Evolutionary conservation across 2,329 filamentous ascomycete genomes (phyloP).

Genomic region (Alternaria novae-zelandiae): DNA sequence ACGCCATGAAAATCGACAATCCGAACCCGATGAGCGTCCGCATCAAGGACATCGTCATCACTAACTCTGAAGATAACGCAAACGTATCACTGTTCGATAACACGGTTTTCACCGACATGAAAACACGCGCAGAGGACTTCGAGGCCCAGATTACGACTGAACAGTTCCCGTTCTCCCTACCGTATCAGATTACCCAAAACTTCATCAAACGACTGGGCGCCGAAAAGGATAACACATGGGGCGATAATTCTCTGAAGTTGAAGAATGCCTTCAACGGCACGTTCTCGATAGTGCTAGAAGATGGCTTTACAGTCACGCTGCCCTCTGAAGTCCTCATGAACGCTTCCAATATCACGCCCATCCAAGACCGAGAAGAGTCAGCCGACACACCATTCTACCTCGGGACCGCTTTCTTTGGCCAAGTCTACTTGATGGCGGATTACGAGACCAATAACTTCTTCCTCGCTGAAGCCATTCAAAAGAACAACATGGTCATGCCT

Average conservation of each 20-base stretch:
- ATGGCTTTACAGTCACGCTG: slow-evolving; percentile 50
- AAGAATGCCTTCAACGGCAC: slow-evolving; percentile 47
- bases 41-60: slow-evolving; percentile 50
- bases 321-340: slow-evolving; percentile 48
- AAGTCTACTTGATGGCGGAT: slow-evolving; percentile 55
- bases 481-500: slow-evolving; percentile 51
- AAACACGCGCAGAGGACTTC: slow-evolving; percentile 41
- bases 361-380: slow-evolving; percentile 39
- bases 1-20: slow-evolving; percentile 38
- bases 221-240: slow-evolving; percentile 46
- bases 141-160: slow-evolving; percentile 52
- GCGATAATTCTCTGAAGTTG: slow-evolving; percentile 48
- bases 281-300: slow-evolving; percentile 50
- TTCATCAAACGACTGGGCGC: slow-evolving; percentile 47
- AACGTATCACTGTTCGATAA: slow-evolving; percentile 48
- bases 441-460: slow-evolving; percentile 51
- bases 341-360: slow-evolving; percentile 47
- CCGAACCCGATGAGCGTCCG: slow-evolving; percentile 48
- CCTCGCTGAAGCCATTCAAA: slow-evolving; percentile 49
- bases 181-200: slow-evolving; percentile 49
- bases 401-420: slow-evolving; percentile 50
- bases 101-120: slow-evolving; percentile 38
- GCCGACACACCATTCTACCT: slow-evolving; percentile 45
- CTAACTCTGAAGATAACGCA: slow-evolving; percentile 31
- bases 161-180: slow-evolving; percentile 52